Conservation (phyloP, 169 alveolate species). For the Cryptosporidium canis region DNA sequence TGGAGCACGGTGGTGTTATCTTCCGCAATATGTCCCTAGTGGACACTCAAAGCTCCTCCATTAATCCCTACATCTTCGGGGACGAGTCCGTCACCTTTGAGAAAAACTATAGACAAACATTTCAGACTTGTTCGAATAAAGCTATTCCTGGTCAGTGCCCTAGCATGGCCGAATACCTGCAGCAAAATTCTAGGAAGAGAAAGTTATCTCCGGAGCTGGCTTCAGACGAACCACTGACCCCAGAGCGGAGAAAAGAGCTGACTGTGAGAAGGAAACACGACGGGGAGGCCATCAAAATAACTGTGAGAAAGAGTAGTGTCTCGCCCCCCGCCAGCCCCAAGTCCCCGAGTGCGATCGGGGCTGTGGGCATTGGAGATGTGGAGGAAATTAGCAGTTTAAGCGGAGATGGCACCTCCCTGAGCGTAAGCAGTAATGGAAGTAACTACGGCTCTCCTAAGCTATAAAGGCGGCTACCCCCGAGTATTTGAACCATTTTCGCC, state of each 20-base stretch:
- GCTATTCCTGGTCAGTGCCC: not conserved
- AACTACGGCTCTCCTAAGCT: not conserved
- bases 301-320: not conserved
- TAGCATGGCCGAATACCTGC: not conserved
- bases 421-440: slow-evolving; percentile 5
- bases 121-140: not conserved
- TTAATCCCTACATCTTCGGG: not conserved
- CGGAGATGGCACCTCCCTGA: not conserved
- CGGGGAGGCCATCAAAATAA: slow-evolving; percentile 4
- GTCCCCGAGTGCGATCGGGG: not conserved
- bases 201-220: not conserved
- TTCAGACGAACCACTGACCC: not conserved
- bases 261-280: slow-evolving; percentile 36
- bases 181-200: not conserved
- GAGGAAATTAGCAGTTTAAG: not conserved
- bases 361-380: not conserved
- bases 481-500: not conserved
- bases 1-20: not conserved
- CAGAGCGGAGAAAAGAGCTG: slow-evolving; percentile 1
- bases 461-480: not conserved
- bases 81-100: not conserved
- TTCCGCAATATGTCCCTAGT: not conserved
- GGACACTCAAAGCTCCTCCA: not conserved
- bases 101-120: not conserved
- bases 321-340: not conserved